These are phyloP conservation scores for Agaricales sp. DNA, from an alignment of 1,284 basidiomycete genomes.

Conservation along the genomic window DNA sequence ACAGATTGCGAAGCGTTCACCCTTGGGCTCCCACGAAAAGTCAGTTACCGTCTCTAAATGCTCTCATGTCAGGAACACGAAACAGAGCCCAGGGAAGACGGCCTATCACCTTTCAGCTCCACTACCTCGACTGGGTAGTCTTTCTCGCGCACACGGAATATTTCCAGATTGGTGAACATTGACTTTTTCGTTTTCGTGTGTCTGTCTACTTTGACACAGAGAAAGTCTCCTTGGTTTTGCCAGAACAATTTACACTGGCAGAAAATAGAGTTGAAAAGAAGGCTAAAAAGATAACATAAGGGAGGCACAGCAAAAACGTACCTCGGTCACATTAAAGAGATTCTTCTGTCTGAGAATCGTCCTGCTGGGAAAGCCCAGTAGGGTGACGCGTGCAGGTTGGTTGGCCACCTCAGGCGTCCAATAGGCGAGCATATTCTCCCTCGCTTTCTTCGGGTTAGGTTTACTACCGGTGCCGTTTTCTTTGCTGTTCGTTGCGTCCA, in stretches of 20 bases:
- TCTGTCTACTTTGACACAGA: constrained; percentile 98
- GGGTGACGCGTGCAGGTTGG: constrained; percentile 93
- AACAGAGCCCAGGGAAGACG: constrained; percentile 6
- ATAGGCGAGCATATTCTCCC: constrained; percentile 93
- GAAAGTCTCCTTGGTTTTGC: constrained; percentile 98
- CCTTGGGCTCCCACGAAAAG: constrained; percentile 98
- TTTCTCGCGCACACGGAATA: constrained; percentile 97
- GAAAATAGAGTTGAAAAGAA: constrained; percentile 6
- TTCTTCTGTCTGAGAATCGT: constrained; percentile 90
- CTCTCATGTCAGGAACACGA: constrained; percentile 4
- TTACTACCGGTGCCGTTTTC: constrained; percentile 31
- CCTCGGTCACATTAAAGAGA: constrained; percentile 96
- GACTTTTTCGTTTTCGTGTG: constrained; percentile 99
- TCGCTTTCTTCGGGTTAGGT: constrained; percentile 42
- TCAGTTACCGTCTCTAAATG: constrained; percentile 83
- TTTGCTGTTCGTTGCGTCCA: constrained; percentile 56
- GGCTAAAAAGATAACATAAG: constrained; percentile 2
- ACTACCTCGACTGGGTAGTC: constrained; percentile 98
- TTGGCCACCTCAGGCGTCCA: constrained; percentile 97
- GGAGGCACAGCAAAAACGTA: constrained; percentile 31
- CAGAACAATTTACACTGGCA: constrained; percentile 92
- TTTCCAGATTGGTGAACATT: constrained; percentile 96
- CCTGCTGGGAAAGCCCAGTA: constrained; percentile 85
- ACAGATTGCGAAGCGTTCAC: constrained; percentile 93
- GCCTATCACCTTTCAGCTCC: constrained; percentile 76